Base-by-base conservation (phyloP, 1,139 yeast genomes). In the Yamadazyma sp. region DNA sequence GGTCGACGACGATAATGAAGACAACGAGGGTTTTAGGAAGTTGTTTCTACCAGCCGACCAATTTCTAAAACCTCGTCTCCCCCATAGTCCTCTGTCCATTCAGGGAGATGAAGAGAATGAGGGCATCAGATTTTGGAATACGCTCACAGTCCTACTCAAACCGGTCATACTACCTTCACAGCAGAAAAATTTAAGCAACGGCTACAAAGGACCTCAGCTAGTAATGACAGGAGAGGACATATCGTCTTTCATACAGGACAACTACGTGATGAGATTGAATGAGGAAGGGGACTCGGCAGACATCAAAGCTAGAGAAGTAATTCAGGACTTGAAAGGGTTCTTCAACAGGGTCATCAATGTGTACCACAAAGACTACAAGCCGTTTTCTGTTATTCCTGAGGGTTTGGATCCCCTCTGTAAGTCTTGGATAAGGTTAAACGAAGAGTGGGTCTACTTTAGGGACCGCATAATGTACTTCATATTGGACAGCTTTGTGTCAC, bases 11-110 rank as follows among this genome's bases (percentile, higher is more conserved):
- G 64, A 59, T 39, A 45, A 47, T 2, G 51, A 47, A 15, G 54
- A 67, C 3, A 47, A 63, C 27, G 75, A 70, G 24, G 54, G 67
- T 10, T 73, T 66, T 39, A 64, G 60, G 41, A 69, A 65, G 46
- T 47, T 69, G 36, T 52, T 68, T 55, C 48, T 62, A 4, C 75
- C 75, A 0, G 63, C 75, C 0, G 75, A 69, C 40, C 74, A 68
- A 45, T 68, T 57, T 40, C 45, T 70, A 18, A 58, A 57, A 35
- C 40, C 55, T 26, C 60, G 54, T 34, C 22, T 24, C 16, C 47
- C 45, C 8, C 18, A 16, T 12, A 45, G 44, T 31, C 48, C 48
- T 3, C 32, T 34, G 10, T 34, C 37, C 8, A 7, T 34, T 6
- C 32, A 33, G 16, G 12, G 17, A 4, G 39, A 37, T 12, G 45